Evolutionary conservation across 129 eudicot species (phyloP).

Genomic region (Tanacetum coccineum): DNA sequence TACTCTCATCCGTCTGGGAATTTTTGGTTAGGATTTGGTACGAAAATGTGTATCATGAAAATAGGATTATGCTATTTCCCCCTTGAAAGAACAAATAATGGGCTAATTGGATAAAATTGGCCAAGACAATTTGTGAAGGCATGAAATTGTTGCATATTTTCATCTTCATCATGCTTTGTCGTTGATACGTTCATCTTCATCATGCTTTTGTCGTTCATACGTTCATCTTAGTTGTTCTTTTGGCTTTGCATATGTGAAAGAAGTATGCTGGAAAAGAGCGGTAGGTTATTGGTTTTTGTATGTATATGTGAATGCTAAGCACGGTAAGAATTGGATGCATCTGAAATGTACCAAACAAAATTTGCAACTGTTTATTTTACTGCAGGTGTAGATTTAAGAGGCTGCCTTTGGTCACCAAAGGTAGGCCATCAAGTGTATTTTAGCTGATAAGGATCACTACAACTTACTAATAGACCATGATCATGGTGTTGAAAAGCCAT

Average conservation of each 20-base stretch:
- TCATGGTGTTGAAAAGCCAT: too few relatives aligned
- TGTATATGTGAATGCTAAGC: not conserved
- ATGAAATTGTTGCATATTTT: constrained; percentile 3
- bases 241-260: not conserved
- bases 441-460: too few relatives aligned
- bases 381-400: too few relatives aligned
- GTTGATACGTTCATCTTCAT: too few relatives aligned
- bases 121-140: constrained; percentile 18
- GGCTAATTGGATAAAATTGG: not conserved
- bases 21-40: constrained; percentile 31
- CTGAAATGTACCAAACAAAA: not conserved
- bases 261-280: not conserved
- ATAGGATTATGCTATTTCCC: too few relatives aligned
- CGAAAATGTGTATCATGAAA: not conserved
- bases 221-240: constrained; percentile 4
- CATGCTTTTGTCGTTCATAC: constrained; percentile 5
- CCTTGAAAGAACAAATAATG: too few relatives aligned
- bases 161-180: too few relatives aligned
- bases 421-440: not conserved
- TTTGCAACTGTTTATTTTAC: too few relatives aligned
- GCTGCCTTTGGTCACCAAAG: too few relatives aligned
- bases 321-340: not conserved
- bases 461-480: too few relatives aligned
- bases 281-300: not conserved
- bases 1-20: constrained; percentile 22